Evolutionary conservation across 2,329 filamentous ascomycete genomes (phyloP), one percentile per base, ranked within the genome.

Genomic region (Tolypocladium paradoxum): DNA sequence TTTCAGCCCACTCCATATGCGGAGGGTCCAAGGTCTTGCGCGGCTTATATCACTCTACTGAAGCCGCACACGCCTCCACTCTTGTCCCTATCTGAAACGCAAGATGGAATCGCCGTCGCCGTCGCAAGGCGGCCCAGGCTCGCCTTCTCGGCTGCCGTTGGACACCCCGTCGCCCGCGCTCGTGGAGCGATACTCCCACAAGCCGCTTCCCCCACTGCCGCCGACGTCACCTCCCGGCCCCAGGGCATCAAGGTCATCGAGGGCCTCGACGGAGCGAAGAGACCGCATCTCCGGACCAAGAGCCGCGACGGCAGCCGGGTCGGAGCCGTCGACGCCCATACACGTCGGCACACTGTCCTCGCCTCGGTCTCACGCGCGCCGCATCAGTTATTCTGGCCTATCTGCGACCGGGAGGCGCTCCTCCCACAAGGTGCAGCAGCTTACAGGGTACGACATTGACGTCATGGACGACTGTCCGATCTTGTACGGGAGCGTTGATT

Each of bases 391-490:
- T 31, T 47, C 43, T 20, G 18, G 18, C 24, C 47, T 11, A 12
- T 54, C 60, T 29, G 53, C 58, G 12, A 54, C 58, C 24, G 58
- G 60, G 22, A 59, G 57, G 11, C 61, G 64, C 1, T 69, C 72
- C 0, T 65, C 66, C 0, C 62, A 63, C 45, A 76, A 76, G 61
- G 63, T 74, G 43, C 64, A 67, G 35, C 70, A 73, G 57, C 64
- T 76, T 16, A 75, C 64, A 6, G 73, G 73, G 1, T 62, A 69
- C 31, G 68, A 72, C 40, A 46, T 74, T n/a, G 63, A 65, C 48
- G 55, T 65, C 20, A 55, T 55, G 57, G 54, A 60, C 22, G 54
- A 56, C 18, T 46, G 46, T 12, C 20, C 45, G 14, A 14, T 40
- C 11, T 38, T 11, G 16, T 33, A 29, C n/a, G 45, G 34, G 9